Percentiles rank a stretch among this genome's conserved stretches.
These are phyloP conservation scores for Pezicula carpinea DNA, from an alignment of 2,329 filamentous ascomycete genomes.

Conservation along the genomic window DNA sequence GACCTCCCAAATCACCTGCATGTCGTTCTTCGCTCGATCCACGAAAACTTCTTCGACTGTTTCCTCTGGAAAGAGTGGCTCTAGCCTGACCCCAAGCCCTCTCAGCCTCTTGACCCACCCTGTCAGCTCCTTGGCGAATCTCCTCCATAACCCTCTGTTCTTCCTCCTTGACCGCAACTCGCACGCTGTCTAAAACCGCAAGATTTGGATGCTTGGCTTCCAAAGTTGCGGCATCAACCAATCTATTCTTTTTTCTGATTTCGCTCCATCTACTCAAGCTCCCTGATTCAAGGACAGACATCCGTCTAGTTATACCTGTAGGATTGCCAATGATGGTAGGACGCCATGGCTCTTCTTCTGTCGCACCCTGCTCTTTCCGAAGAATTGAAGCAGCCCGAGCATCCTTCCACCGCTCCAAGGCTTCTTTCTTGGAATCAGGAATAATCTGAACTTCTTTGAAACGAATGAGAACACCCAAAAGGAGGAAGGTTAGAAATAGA, in stretches of 20 bases:
- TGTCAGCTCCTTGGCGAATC: neutral
- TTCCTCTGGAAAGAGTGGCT: neutral
- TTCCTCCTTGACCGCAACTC: constrained; percentile 18
- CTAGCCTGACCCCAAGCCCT: neutral
- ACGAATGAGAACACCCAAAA: constrained; percentile 58
- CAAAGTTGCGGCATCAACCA: constrained; percentile 42
- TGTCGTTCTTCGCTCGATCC: neutral
- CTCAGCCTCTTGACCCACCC: neutral
- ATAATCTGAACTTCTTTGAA: constrained; percentile 66
- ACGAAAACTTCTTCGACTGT: neutral
- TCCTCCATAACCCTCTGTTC: constrained; percentile 12
- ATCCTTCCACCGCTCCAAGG: constrained; percentile 49
- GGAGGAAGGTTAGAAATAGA: constrained; percentile 56
- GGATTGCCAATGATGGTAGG: constrained; percentile 70
- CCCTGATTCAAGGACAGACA: constrained; percentile 69
- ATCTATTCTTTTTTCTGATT: constrained; percentile 56
- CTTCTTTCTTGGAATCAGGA: constrained; percentile 51
- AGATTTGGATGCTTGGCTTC: constrained; percentile 28
- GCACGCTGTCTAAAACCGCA: constrained; percentile 17
- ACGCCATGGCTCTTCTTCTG: constrained; percentile 50
- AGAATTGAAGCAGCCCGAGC: constrained; percentile 44
- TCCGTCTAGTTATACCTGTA: constrained; percentile 60
- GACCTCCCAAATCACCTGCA: neutral
- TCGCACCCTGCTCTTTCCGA: constrained; percentile 27
- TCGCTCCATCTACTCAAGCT: constrained; percentile 67